Conservation (phyloP, 139 green algal species). For the Cymbomonas tetramitiformis region DNA sequence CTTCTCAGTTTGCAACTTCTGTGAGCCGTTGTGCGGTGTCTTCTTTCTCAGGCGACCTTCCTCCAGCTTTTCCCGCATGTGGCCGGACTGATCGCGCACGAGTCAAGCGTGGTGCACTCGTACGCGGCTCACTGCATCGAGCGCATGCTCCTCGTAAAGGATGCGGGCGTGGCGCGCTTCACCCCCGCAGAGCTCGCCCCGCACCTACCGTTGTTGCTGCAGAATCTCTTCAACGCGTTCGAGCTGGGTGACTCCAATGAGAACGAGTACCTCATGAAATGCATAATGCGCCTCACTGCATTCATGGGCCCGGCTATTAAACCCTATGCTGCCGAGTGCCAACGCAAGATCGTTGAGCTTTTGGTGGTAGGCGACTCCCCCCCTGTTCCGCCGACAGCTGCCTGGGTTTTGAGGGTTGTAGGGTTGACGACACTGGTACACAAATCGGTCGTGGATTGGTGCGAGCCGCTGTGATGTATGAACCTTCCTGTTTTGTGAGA, state of each 20-base stretch:
- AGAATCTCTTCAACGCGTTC: constrained; percentile 72
- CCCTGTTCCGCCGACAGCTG: too few relatives aligned
- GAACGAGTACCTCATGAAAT: constrained; percentile 89
- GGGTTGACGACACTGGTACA: too few relatives aligned
- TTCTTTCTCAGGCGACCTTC: too few relatives aligned
- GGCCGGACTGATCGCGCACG: constrained; percentile 40
- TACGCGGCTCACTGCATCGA: constrained; percentile 87
- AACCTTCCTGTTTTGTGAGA: too few relatives aligned
- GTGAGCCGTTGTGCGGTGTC: too few relatives aligned
- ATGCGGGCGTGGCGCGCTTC: constrained; percentile 28
- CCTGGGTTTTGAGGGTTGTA: too few relatives aligned
- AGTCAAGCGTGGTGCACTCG: constrained; percentile 84
- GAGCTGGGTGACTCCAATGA: constrained; percentile 61
- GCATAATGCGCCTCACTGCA: constrained; percentile 67
- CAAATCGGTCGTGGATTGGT: too few relatives aligned
- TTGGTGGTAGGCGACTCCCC: too few relatives aligned
- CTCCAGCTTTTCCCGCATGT: constrained; percentile 49
- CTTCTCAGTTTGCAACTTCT: too few relatives aligned
- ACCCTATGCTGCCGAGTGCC: background rate
- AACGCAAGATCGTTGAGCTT: background rate
- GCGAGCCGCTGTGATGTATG: too few relatives aligned
- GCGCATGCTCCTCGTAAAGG: constrained; percentile 41
- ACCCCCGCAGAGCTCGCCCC: constrained; percentile 45
- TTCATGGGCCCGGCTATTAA: constrained; percentile 48
- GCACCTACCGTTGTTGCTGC: constrained; percentile 49